Evolutionary conservation across 495 filamentous ascomycete species (phyloP).

Genomic region (Barbatosphaeria neglecta): DNA sequence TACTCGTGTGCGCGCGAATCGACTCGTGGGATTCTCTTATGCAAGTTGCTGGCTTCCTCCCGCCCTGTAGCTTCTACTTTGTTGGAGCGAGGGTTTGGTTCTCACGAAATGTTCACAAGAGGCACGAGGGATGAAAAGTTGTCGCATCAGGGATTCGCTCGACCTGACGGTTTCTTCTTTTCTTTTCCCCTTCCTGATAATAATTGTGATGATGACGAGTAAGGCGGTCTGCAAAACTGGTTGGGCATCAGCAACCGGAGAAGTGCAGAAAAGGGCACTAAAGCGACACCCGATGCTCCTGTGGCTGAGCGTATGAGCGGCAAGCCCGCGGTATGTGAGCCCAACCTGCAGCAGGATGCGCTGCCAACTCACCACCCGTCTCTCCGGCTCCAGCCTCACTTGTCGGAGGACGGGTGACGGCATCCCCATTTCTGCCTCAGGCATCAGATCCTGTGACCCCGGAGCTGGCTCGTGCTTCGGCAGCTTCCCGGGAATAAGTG

Average conservation of each 20-base stretch:
- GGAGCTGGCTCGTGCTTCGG: too few species aligned
- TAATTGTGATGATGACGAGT: too few species aligned
- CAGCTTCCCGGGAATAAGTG: too few species aligned
- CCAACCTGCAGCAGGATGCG: not conserved
- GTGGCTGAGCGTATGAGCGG: not conserved
- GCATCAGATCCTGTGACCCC: too few species aligned
- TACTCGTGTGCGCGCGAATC: not conserved
- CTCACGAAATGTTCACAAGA: too few species aligned
- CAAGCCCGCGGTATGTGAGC: not conserved
- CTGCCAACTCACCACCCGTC: not conserved
- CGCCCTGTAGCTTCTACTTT: not conserved
- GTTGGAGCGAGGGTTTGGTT: not conserved
- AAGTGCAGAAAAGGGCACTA: not conserved
- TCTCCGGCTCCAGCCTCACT: not conserved
- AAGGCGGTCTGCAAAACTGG: not conserved
- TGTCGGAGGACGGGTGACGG: not conserved
- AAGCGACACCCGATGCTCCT: not conserved
- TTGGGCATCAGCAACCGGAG: not conserved
- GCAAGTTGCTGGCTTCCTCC: not conserved
- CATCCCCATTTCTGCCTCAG: not conserved
- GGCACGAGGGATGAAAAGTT: too few species aligned
- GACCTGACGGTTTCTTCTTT: not conserved
- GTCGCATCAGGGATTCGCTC: not conserved
- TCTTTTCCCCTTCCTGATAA: too few species aligned
- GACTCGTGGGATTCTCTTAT: slow-evolving; percentile 12